phyloP scores from a whole-genome alignment of 345 rosid species.

The Eutrema heterophyllum region DNA sequence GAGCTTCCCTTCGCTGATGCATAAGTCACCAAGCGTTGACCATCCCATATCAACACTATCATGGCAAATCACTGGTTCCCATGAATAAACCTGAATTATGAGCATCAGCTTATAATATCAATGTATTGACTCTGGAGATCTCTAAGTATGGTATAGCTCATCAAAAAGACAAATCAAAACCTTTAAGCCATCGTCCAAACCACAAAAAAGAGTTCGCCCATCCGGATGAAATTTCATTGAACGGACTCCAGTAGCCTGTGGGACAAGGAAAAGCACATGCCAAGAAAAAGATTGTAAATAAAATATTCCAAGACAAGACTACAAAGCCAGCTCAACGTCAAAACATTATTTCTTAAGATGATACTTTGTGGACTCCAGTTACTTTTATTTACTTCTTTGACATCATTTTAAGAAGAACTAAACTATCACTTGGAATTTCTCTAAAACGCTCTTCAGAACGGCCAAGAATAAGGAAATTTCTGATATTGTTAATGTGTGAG shows the following conservation, averaged over 20 bases:
- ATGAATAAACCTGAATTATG: slow-evolving; percentile 78
- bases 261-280: slow-evolving; percentile 15
- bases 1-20: slow-evolving; percentile 82
- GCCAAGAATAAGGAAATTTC: background rate
- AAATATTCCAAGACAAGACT: background rate
- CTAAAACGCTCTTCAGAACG: background rate
- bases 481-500: background rate
- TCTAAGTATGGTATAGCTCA: background rate
- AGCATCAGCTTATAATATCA: slow-evolving; percentile 14
- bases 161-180: slow-evolving; percentile 37
- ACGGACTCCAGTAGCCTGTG: slow-evolving; percentile 76
- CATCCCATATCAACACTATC: slow-evolving; percentile 90
- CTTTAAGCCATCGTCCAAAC: slow-evolving; percentile 85
- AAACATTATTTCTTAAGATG: background rate
- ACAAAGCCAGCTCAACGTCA: background rate
- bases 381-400: background rate
- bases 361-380: background rate
- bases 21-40: slow-evolving; percentile 86
- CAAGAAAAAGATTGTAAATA: background rate
- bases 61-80: slow-evolving; percentile 94
- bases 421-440: background rate
- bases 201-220: slow-evolving; percentile 88
- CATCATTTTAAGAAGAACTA: background rate
- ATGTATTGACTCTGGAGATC: background rate
- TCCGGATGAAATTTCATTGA: slow-evolving; percentile 78